Conservation (phyloP, 345 rosid species). For the Durio zibethinus region DNA sequence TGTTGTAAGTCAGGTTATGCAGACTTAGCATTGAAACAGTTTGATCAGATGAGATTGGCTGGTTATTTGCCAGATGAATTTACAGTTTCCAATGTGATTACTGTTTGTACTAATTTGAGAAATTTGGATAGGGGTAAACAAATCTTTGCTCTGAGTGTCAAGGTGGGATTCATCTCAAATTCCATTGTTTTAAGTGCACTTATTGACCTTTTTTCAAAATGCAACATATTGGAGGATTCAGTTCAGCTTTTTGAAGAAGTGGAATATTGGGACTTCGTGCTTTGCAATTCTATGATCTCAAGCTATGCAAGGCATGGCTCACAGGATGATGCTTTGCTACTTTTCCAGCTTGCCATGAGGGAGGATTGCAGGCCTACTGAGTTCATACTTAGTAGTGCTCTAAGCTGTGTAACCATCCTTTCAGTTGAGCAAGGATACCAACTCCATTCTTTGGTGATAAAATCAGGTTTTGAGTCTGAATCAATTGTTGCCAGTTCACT, state of each 20-base stretch:
- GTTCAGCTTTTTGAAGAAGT: slow-evolving; percentile 49
- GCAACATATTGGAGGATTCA: slow-evolving; percentile 74
- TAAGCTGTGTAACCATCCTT: slow-evolving; percentile 42
- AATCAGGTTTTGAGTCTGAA: slow-evolving; percentile 53
- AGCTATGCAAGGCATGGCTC: slow-evolving; percentile 55
- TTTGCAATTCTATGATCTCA: slow-evolving; percentile 58
- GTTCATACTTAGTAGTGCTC: slow-evolving; percentile 52
- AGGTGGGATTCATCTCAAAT: slow-evolving; percentile 64
- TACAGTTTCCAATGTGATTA: slow-evolving; percentile 42
- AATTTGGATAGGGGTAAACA: slow-evolving; percentile 68
- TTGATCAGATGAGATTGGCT: slow-evolving; percentile 42
- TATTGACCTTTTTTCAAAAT: slow-evolving; percentile 74
- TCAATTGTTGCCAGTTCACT: slow-evolving; percentile 57
- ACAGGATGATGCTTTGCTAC: slow-evolving; percentile 42
- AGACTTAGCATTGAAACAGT: slow-evolving; percentile 45
- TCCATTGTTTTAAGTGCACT: slow-evolving; percentile 62
- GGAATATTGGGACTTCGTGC: slow-evolving; percentile 46
- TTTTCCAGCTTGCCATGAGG: slow-evolving; percentile 39
- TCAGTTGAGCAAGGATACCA: slow-evolving; percentile 51
- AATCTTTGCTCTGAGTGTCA: slow-evolving; percentile 50
- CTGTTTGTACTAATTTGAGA: slow-evolving; percentile 45
- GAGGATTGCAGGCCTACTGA: slow-evolving; percentile 47
- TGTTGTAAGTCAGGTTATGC: slow-evolving; percentile 42
- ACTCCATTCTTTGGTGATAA: slow-evolving; percentile 59
- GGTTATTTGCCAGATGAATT: slow-evolving; percentile 52